phyloP scores from a whole-genome alignment of 2,329 filamentous ascomycete species.

The Verticillium klebahnii region DNA sequence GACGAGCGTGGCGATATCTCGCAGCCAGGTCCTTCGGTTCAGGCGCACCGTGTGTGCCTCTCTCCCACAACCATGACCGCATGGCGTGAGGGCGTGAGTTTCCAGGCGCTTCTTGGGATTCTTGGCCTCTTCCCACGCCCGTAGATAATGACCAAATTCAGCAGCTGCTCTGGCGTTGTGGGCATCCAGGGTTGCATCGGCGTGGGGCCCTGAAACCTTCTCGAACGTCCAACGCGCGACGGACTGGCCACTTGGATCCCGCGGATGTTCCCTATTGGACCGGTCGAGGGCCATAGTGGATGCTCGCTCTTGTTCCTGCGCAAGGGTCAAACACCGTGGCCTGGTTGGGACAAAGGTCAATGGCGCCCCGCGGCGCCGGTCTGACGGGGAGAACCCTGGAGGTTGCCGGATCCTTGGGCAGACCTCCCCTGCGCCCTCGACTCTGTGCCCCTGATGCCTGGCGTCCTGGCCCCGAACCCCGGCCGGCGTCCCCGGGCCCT shows the following conservation, averaged over 20 bases:
- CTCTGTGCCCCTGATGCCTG: not conserved
- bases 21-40: not conserved
- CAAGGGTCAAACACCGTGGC: slow-evolving; percentile 9
- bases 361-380: not conserved
- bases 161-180: not conserved
- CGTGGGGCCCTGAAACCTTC: slow-evolving; percentile 15
- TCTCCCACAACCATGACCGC: not conserved
- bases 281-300: slow-evolving; percentile 3
- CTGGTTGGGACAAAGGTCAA: slow-evolving; percentile 4
- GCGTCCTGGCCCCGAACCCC: not conserved
- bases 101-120: not conserved
- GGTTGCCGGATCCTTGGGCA: not conserved
- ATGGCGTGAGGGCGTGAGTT: not conserved
- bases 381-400: not conserved
- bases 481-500: not conserved
- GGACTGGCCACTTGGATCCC: not conserved
- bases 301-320: slow-evolving; percentile 9
- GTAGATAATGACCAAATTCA: not conserved
- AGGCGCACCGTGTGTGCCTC: not conserved
- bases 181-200: not conserved
- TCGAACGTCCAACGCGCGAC: slow-evolving; percentile 7
- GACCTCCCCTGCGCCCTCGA: not conserved
- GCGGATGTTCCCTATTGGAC: not conserved
- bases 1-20: not conserved
- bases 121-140: not conserved